Evolutionary conservation across 148 eudicot species (phyloP), one percentile per base, ranked within the genome.

Genomic region (Pharnaceum exiguum): DNA sequence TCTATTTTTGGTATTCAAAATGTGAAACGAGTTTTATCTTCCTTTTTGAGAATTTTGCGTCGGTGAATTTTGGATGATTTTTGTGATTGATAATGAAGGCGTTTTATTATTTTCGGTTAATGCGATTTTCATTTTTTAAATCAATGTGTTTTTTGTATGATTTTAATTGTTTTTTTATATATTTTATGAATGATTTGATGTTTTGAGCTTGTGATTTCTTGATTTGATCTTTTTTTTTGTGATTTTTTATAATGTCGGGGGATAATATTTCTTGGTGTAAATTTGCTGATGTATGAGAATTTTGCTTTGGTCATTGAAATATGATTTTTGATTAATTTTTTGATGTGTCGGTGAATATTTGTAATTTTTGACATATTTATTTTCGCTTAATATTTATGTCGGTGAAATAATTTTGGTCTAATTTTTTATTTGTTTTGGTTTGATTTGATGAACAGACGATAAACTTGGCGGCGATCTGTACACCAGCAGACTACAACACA

Each of bases 401-500:
- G 19, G 25, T 31, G 36, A 7, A 28, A 16, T 15, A 19, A 27
- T 62, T 38, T 31, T 2, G 38, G 63, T 19, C 47, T n/a, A 19
- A 30, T 48, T 23, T 18, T 18, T 37, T 8, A 26, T 3, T 11
- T 47, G 2, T 47, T 38, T 7, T 9, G 62, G 49, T 38, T 39
- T n/a, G n/a, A n/a, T n/a, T n/a, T n/a, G n/a, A n/a, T n/a, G n/a
- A n/a, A 52, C 46, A 93, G 99, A 93, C 95, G 28, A 78, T 93
- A 26, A 93, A 93, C 78, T 77, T 93, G 57, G 99, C 99, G 24
- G 99, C 99, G 62, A 93, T 93, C 75, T 93, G 99, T 69, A 93
- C 99, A 32, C 99, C 96, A 7, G 98, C 98, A 19, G 96, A 93
- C 70, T 93, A 93, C 77, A 93, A 93, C 60, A 93, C 96, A 0